phyloP scores from a whole-genome alignment of 345 rosid species.

The Dipteronia sinensis region DNA sequence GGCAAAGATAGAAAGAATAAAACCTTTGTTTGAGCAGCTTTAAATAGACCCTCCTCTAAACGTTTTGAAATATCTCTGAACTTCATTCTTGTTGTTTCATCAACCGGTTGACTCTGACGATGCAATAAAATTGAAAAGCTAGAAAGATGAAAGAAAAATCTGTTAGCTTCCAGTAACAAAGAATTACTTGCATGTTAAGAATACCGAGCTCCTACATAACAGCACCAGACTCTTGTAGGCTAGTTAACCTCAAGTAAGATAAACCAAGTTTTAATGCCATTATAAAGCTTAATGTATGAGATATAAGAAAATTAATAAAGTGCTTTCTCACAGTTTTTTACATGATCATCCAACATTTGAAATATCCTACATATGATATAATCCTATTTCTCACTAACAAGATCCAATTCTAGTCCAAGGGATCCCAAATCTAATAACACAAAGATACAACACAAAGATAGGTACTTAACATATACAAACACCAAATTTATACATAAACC shows the following conservation, averaged over 20 bases:
- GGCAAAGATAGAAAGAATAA: not conserved
- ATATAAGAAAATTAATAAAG: not conserved
- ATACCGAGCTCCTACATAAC: not conserved
- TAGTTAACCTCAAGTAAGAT: not conserved
- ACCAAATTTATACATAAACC: not conserved
- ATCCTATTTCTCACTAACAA: not conserved
- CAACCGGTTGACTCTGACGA: conserved; percentile 49
- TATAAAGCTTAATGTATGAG: not conserved
- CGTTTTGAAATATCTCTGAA: conserved; percentile 69
- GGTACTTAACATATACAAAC: not conserved
- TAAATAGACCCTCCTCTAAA: conserved; percentile 84
- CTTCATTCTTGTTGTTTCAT: conserved; percentile 48
- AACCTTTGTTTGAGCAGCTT: conserved; percentile 72
- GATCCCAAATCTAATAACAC: not conserved
- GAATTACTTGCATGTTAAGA: conserved; percentile 3
- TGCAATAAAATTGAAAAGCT: conserved; percentile 55
- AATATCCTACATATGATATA: not conserved
- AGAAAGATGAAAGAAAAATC: conserved; percentile 23
- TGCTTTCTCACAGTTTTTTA: not conserved
- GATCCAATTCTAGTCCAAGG: not conserved
- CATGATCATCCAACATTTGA: not conserved
- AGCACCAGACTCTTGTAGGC: not conserved
- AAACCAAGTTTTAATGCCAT: not conserved
- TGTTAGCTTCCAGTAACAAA: not conserved
- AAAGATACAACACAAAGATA: not conserved